These are phyloP conservation scores for Fusarium tuaranense DNA, from an alignment of 2,329 filamentous ascomycete species.

Conservation along the genomic window DNA sequence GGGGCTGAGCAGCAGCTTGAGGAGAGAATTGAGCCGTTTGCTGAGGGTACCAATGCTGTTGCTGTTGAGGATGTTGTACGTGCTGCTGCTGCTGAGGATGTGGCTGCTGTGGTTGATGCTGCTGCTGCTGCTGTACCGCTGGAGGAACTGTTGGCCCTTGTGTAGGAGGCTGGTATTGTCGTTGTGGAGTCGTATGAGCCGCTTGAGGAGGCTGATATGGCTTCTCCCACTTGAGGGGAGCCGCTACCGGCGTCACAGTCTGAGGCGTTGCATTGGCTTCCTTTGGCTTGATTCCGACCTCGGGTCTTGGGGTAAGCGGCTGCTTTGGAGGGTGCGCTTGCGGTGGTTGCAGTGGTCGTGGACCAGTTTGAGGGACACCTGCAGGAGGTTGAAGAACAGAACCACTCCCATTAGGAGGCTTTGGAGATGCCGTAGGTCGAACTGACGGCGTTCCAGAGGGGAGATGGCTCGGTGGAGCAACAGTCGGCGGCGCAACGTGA, in stretches of 20 bases:
- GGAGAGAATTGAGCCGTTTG: constrained; percentile 35
- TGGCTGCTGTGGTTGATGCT: constrained; percentile 34
- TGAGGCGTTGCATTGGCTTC: constrained; percentile 41
- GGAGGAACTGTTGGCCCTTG: constrained; percentile 37
- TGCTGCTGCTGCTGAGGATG: constrained; percentile 26
- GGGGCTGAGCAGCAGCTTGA: constrained; percentile 36
- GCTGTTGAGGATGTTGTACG: constrained; percentile 26
- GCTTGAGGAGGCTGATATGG: constrained; percentile 53
- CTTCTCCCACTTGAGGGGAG: constrained; percentile 55
- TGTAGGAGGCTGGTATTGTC: constrained; percentile 42
- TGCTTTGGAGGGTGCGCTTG: constrained; percentile 46
- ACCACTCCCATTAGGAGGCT: constrained; percentile 44
- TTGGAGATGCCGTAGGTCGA: constrained; percentile 46
- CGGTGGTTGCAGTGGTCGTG: constrained; percentile 49
- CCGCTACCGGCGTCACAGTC: constrained; percentile 38
- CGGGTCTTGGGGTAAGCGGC: constrained; percentile 50
- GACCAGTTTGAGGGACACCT: constrained; percentile 47
- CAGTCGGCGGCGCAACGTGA: constrained; percentile 39
- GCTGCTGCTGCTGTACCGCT: constrained; percentile 35
- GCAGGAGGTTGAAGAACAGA: constrained; percentile 54
- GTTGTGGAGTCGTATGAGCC: constrained; percentile 39
- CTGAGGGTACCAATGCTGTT: constrained; percentile 40
- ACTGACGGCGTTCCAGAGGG: constrained; percentile 44
- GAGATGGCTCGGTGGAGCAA: constrained; percentile 46
- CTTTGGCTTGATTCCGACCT: constrained; percentile 47